Conservation (phyloP, 176 grass and related monocot species). For the Eragrostis nindensis region DNA sequence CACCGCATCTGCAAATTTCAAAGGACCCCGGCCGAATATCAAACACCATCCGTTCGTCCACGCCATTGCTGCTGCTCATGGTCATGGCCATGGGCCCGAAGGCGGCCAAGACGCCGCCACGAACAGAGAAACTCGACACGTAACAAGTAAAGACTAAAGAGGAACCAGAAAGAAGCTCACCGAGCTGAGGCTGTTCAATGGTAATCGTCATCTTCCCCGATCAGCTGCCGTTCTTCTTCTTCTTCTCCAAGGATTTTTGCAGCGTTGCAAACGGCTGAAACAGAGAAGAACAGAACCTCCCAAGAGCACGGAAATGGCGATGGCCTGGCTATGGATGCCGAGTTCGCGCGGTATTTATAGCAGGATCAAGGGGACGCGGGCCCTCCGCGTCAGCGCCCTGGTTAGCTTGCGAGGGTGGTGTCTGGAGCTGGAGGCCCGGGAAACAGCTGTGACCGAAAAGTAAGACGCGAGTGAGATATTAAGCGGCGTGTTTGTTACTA, state of each 20-base stretch:
- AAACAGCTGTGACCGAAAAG: not conserved
- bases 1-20: constrained; percentile 29
- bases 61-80: not conserved
- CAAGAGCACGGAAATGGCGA: constrained; percentile 21
- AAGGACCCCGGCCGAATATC: not conserved
- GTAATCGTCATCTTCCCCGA: constrained; percentile 66
- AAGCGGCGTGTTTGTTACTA: not conserved
- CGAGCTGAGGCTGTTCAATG: constrained; percentile 61
- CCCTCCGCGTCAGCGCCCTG: not conserved
- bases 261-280: not conserved
- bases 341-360: constrained; percentile 34
- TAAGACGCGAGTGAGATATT: not conserved
- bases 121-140: not conserved
- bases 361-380: not conserved
- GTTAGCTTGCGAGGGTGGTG: not conserved
- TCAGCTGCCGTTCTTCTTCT: not conserved
- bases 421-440: not conserved
- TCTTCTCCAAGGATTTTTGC: no score
- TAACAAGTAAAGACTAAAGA: no score
- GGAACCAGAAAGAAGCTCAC: constrained; percentile 18
- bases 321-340: not conserved
- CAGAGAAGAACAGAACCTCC: not conserved
- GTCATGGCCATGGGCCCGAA: not conserved
- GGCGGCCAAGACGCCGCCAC: not conserved
- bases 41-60: no score